Conservation (phyloP, 768 basidiomycete species). For the Rhodotorula diobovata region DNA sequence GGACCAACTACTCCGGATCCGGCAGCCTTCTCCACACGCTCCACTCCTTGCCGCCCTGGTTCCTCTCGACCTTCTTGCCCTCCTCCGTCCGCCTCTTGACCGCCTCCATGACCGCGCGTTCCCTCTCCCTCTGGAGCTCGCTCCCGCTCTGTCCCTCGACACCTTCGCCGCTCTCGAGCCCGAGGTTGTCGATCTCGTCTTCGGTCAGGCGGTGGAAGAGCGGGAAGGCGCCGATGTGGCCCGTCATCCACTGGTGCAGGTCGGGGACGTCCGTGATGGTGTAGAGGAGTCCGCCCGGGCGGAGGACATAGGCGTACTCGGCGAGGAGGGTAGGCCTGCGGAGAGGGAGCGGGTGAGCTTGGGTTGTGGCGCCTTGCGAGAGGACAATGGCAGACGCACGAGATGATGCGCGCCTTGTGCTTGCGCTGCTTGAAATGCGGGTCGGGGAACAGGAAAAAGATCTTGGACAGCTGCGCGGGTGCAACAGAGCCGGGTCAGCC, state of each 20-base stretch:
- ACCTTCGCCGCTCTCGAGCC: slow-evolving; percentile 67
- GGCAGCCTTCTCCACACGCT: slow-evolving; percentile 59
- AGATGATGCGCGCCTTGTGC: slow-evolving; percentile 98
- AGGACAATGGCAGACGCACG: slow-evolving; percentile 47
- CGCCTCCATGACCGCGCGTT: slow-evolving; percentile 47
- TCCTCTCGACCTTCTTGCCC: slow-evolving; percentile 92
- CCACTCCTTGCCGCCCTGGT: slow-evolving; percentile 83
- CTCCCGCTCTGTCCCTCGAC: slow-evolving; percentile 55
- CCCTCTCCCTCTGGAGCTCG: slow-evolving; percentile 44
- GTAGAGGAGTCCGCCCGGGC: slow-evolving; percentile 91
- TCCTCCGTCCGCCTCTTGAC: slow-evolving; percentile 85
- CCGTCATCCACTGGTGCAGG: slow-evolving; percentile 90
- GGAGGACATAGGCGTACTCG: slow-evolving; percentile 90
- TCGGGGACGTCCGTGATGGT: slow-evolving; percentile 96
- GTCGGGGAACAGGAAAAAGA: slow-evolving; percentile 98
- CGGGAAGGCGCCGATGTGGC: slow-evolving; percentile 80
- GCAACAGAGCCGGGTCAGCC: background rate
- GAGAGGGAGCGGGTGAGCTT: too few relatives aligned
- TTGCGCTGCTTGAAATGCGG: slow-evolving; percentile 97
- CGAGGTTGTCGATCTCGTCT: slow-evolving; percentile 58
- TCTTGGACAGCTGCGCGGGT: slow-evolving; percentile 60
- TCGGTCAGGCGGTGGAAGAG: slow-evolving; percentile 77
- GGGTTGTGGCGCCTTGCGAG: too few relatives aligned
- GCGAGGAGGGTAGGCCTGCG: slow-evolving; percentile 78
- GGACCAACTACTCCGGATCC: slow-evolving; percentile 1